Conservation (phyloP, 352 stramenopile genomes). For the Globisporangium radiosum region DNA sequence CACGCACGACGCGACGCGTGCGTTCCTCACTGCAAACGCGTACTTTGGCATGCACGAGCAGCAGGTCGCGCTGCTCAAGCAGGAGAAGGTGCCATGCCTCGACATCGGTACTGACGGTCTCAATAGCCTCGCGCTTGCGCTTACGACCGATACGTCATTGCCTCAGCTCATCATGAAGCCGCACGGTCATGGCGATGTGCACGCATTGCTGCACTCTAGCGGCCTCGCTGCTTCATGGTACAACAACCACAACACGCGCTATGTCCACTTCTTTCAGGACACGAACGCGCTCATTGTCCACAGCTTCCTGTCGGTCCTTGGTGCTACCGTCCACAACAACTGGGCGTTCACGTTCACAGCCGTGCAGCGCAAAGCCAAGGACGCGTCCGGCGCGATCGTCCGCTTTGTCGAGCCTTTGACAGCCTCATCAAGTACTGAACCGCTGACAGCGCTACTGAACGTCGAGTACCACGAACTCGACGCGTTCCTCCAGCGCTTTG, state of each 20-base stretch:
- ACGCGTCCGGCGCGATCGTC: constrained; percentile 76
- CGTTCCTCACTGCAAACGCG: constrained; percentile 86
- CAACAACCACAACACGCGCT: constrained; percentile 66
- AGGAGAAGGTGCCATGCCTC: constrained; percentile 95
- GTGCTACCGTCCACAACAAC: constrained; percentile 75
- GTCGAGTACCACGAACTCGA: constrained; percentile 76
- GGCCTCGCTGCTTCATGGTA: constrained; percentile 69
- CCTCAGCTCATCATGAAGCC: constrained; percentile 89
- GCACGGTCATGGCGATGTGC: constrained; percentile 98
- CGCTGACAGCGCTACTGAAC: constrained; percentile 38
- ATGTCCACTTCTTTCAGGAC: constrained; percentile 95
- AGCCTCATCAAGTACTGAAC: neutral
- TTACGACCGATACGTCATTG: constrained; percentile 25
- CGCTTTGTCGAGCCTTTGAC: constrained; percentile 29
- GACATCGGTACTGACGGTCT: constrained; percentile 30
- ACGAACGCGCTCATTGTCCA: constrained; percentile 96
- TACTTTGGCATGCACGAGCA: constrained; percentile 92
- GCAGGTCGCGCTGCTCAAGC: constrained; percentile 95
- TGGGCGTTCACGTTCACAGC: constrained; percentile 93
- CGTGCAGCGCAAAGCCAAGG: constrained; percentile 91
- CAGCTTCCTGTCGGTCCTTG: constrained; percentile 84
- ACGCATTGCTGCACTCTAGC: constrained; percentile 87
- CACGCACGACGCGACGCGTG: constrained; percentile 88
- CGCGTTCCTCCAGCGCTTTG: constrained; percentile 41
- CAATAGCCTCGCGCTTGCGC: constrained; percentile 75